Evolutionary conservation across 805 yeast species (phyloP).

Genomic region (Ogataea allantospora): DNA sequence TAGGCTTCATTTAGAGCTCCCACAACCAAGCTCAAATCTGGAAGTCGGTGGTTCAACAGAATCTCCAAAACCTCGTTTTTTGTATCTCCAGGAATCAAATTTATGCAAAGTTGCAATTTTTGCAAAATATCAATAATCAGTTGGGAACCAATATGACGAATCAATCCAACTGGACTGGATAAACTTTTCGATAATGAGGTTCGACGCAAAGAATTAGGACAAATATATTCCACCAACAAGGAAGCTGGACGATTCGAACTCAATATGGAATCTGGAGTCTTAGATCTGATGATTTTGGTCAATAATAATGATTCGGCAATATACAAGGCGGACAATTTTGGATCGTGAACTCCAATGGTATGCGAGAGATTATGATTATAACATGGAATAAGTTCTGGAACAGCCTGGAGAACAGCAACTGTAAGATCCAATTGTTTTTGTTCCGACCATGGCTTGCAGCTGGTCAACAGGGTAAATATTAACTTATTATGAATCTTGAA

Average conservation of each 20-base stretch:
- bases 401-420: constrained; percentile 45
- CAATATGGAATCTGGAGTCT: constrained; percentile 45
- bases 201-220: constrained; percentile 65
- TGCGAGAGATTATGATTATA: constrained; percentile 56
- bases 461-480: constrained; percentile 57
- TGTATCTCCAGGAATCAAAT: constrained; percentile 20
- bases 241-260: constrained; percentile 13
- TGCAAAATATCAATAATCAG: constrained; percentile 51
- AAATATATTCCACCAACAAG: constrained; percentile 51
- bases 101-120: constrained; percentile 47
- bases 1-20: constrained; percentile 43
- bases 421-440: constrained; percentile 57
- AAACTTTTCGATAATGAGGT: constrained; percentile 58
- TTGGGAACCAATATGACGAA: constrained; percentile 65
- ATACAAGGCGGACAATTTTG: constrained; percentile 80
- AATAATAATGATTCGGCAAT: constrained; percentile 66
- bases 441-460: constrained; percentile 81
- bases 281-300: constrained; percentile 55
- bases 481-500: constrained; percentile 69
- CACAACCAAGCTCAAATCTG: constrained; percentile 47
- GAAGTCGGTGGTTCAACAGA: constrained; percentile 37
- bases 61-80: constrained; percentile 25
- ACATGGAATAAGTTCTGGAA: constrained; percentile 74
- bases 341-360: constrained; percentile 73
- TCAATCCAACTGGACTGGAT: constrained; percentile 45